Conservation (phyloP, 306 rosid genomes). For the Clitoria ternatea region DNA sequence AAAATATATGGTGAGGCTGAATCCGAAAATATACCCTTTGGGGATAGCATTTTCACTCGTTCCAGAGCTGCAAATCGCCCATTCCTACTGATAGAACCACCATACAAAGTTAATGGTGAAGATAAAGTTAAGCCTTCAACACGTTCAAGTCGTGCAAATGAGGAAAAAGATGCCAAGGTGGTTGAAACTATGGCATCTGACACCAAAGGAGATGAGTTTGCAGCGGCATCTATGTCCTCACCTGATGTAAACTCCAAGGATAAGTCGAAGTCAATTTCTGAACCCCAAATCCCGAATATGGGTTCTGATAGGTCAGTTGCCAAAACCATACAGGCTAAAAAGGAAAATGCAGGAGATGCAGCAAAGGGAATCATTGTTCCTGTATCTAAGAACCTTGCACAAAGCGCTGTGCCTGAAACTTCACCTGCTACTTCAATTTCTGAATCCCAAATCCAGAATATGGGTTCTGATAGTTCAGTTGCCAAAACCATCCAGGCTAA, state of each 20-base stretch:
- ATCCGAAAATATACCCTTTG: slow-evolving; percentile 73
- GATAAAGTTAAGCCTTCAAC: slow-evolving; percentile 64
- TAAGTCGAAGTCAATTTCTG: slow-evolving; percentile 39
- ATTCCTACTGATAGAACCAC: slow-evolving; percentile 70
- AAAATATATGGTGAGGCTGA: slow-evolving; percentile 67
- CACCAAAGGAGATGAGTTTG: slow-evolving; percentile 42
- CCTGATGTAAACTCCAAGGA: slow-evolving; percentile 31
- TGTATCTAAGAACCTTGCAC: slow-evolving; percentile 34
- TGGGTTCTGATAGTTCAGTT: slow-evolving; percentile 33
- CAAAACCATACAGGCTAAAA: slow-evolving; percentile 42
- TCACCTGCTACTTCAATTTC: slow-evolving; percentile 29
- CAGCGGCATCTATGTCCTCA: slow-evolving; percentile 32
- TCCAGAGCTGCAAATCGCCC: slow-evolving; percentile 59
- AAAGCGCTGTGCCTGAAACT: slow-evolving; percentile 31
- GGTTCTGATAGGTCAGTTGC: slow-evolving; percentile 37
- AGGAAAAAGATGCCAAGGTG: slow-evolving; percentile 58
- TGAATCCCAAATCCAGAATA: slow-evolving; percentile 35
- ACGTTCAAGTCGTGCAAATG: slow-evolving; percentile 46
- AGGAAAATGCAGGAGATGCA: slow-evolving; percentile 40
- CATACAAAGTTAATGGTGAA: slow-evolving; percentile 69
- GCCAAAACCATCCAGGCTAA: slow-evolving; percentile 42
- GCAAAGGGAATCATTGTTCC: slow-evolving; percentile 38
- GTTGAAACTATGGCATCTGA: slow-evolving; percentile 44
- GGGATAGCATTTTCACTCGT: slow-evolving; percentile 58
- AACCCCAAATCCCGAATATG: slow-evolving; percentile 27